Evolutionary conservation across 202 grass and related monocot genomes (phyloP), one percentile per base, ranked within the genome.

Genomic region (Musa balbisiana): DNA sequence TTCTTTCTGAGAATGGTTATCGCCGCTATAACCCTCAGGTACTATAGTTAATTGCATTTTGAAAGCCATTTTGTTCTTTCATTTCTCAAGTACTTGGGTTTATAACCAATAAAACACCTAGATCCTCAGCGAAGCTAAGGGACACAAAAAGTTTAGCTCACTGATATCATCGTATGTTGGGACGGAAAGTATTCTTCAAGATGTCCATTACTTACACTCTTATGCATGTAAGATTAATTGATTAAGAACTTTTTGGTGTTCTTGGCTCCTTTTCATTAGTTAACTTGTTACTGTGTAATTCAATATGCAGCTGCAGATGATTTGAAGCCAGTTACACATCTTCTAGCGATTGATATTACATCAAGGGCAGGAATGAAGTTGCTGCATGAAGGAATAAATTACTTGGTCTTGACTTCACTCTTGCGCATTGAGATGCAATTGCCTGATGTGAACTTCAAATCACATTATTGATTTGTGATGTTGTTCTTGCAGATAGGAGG

Each of bases 11-110:
- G 86, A 86, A 77, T 81, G 86, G 91, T 81, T 93, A 94, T 76
- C 89, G 85, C 71, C 94, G 94, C 60, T 98, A 94, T 81, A 98
- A 94, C 56, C 90, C 91, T 64, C 81, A 80, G 53, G 94, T 93
- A 89, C 86, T 89, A 78, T 80, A 55, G 62, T 66, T 76, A 0
- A 52, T 56, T 76, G 21, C 3, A 54, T 50, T 25, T 33, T 16
- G 10, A 10, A 13, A 49, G 15, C 19, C 67, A 16, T 73, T 56
- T 67, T 58, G 55, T 53, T 24, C 2, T 70, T 79, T 51, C 20
- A 49, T 74, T 60, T 25, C 69, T 73, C 52, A 33, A 50, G 73
- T 15, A 63, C 70, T 53, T 23, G 66, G n/a, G 81, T 79, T 82
- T 81, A 79, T 74, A 82, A 81, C 80, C 55, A n/a, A 21, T 56